Evolutionary conservation across 2,329 filamentous ascomycete genomes (phyloP).

Genomic region (Fusarium sp.): DNA sequence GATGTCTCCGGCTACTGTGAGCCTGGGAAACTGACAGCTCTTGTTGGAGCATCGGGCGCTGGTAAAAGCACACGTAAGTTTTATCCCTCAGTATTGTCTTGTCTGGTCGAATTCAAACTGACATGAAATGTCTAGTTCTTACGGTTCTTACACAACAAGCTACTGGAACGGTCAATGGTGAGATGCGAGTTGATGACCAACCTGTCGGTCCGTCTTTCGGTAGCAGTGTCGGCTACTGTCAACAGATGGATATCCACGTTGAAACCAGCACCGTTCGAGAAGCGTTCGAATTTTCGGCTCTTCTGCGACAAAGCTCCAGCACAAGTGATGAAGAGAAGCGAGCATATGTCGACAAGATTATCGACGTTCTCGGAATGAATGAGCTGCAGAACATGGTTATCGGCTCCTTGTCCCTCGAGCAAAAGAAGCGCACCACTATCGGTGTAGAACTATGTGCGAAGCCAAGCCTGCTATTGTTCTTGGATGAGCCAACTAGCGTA

Average conservation of each 20-base stretch:
- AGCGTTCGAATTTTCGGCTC: slow-evolving; percentile 74
- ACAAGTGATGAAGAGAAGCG: slow-evolving; percentile 72
- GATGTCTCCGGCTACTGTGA: slow-evolving; percentile 82
- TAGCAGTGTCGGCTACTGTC: slow-evolving; percentile 76
- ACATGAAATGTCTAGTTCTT: slow-evolving; percentile 61
- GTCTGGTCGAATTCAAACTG: no score
- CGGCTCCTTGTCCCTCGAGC: slow-evolving; percentile 70
- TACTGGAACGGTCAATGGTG: slow-evolving; percentile 80
- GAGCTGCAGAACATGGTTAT: slow-evolving; percentile 73
- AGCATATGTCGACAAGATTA: slow-evolving; percentile 74
- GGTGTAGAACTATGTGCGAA: slow-evolving; percentile 67
- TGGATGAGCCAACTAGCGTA: slow-evolving; percentile 66
- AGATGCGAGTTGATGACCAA: slow-evolving; percentile 80
- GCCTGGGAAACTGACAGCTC: slow-evolving; percentile 82
- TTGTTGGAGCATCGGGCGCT: slow-evolving; percentile 85
- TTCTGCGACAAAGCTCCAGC: slow-evolving; percentile 70
- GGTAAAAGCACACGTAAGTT: slow-evolving; percentile 78
- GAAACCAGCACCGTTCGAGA: slow-evolving; percentile 74
- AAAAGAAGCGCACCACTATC: slow-evolving; percentile 67
- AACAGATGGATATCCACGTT: slow-evolving; percentile 76
- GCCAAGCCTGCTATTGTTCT: slow-evolving; percentile 70
- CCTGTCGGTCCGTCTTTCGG: slow-evolving; percentile 80
- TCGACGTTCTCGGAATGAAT: slow-evolving; percentile 74
- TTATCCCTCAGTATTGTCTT: no score
- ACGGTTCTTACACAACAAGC: slow-evolving; percentile 82